Percentiles rank a stretch among this genome's conserved stretches.
These are phyloP conservation scores for Xenosphaeropsis pyriputrescens DNA, from an alignment of 2,329 filamentous ascomycete genomes.

Conservation along the genomic window DNA sequence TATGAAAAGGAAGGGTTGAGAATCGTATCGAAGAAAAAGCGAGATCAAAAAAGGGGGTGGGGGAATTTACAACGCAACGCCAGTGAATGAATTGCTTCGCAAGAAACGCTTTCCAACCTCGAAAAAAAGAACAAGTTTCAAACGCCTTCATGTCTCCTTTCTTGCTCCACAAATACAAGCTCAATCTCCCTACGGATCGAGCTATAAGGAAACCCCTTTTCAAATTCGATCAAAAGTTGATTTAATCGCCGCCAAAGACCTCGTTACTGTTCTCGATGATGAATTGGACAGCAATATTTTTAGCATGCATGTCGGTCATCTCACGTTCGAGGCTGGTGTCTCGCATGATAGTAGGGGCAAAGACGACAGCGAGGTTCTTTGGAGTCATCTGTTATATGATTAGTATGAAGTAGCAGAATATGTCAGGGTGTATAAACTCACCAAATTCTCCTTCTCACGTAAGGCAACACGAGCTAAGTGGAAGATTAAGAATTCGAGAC, in stretches of 20 bases:
- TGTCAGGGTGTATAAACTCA: slow-evolving; percentile 24
- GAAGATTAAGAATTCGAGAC: slow-evolving; percentile 85
- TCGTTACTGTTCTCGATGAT: slow-evolving; percentile 78
- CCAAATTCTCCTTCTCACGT: slow-evolving; percentile 71
- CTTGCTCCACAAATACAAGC: no score
- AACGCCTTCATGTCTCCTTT: no score
- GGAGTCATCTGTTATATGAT: slow-evolving; percentile 62
- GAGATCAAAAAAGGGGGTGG: no score
- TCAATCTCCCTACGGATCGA: no score
- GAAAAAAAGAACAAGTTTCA: no score
- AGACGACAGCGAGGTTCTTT: slow-evolving; percentile 91
- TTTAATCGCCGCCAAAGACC: slow-evolving; percentile 43
- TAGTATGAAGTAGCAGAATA: slow-evolving; percentile 8
- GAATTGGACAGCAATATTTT: slow-evolving; percentile 85
- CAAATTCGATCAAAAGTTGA: no score
- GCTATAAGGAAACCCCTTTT: no score
- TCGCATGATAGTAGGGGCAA: slow-evolving; percentile 94
- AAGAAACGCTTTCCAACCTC: no score
- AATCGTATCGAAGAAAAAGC: no score
- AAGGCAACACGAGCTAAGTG: slow-evolving; percentile 79
- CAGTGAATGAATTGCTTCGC: no score
- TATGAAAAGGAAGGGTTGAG: no score
- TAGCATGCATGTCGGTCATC: slow-evolving; percentile 89
- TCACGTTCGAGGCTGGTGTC: slow-evolving; percentile 81
- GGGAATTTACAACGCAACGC: no score